Percentiles rank a stretch among this genome's conserved stretches.
These are phyloP conservation scores for Colletotrichum euphorbiae DNA, from an alignment of 2,329 filamentous ascomycete genomes.

Conservation along the genomic window DNA sequence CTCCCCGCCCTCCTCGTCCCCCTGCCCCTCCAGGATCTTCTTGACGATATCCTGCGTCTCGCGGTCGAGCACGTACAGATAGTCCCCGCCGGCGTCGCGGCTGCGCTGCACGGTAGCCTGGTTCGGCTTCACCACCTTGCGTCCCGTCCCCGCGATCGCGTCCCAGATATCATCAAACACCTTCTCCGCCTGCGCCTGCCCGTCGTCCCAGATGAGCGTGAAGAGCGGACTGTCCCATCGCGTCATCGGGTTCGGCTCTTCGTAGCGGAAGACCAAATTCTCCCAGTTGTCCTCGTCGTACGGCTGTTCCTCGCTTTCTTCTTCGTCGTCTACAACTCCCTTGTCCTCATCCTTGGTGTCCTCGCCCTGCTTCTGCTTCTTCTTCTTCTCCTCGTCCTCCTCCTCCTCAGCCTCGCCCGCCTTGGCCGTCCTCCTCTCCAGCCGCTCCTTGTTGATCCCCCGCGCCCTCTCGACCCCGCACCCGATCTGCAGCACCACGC, in stretches of 20 bases:
- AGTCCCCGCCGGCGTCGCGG: constrained; percentile 75
- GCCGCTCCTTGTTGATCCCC: constrained; percentile 69
- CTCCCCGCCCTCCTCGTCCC: constrained; percentile 71
- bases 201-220: constrained; percentile 81
- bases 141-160: constrained; percentile 71
- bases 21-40: constrained; percentile 75
- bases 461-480: constrained; percentile 64
- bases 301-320: constrained; percentile 50
- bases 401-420: not conserved
- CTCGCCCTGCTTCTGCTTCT: constrained; percentile 37
- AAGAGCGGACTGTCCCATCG: constrained; percentile 88
- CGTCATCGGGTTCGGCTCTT: constrained; percentile 87
- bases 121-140: constrained; percentile 78
- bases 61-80: constrained; percentile 83
- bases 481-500: constrained; percentile 77
- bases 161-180: constrained; percentile 80
- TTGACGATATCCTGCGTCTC: constrained; percentile 82
- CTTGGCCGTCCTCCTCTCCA: constrained; percentile 49
- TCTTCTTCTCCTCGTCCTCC: not conserved
- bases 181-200: constrained; percentile 64
- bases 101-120: constrained; percentile 76
- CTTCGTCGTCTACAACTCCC: constrained; percentile 42
- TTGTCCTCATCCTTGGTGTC: constrained; percentile 50
- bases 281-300: constrained; percentile 75
- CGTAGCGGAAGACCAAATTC: constrained; percentile 83